Evolutionary conservation across 2,329 filamentous ascomycete species (phyloP), one percentile per base, ranked within the genome.

Genomic region (Sporothrix inflata): DNA sequence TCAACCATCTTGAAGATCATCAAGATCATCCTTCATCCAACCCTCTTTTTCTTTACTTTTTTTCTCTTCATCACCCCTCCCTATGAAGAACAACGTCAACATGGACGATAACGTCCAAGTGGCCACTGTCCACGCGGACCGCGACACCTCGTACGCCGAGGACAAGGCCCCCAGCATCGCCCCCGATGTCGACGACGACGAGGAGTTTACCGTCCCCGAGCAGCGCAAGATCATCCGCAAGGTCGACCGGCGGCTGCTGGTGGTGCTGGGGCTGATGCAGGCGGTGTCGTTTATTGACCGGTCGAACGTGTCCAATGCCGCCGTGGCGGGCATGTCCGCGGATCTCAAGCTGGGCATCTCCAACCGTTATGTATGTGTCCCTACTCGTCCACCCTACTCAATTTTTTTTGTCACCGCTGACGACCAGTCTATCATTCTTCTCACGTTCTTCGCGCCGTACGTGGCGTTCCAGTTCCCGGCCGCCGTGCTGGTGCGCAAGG

Each of bases 221-320:
- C 60, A 63, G 60, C 60, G 60, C 60, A 63, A 63, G 60, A 63
- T 63, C 19, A 63, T 63, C 60, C 60, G 19, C 34, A 63, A 63
- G 38, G 19, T 63, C n/a, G 60, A 63, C 60, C 60, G 34, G 1
- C 60, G 60, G 16, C 60, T 63, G 34, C 60, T 63, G 19, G 8
- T 63, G 2, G 60, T 63, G 4, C 16, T 42, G 16, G 60, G 60
- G 0, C 34, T 63, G 60, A 63, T 63, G 60, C 60, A 63, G 60
- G 60, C 60, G 4, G 60, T 63, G 9, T 63, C 60, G 12, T 63
- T 63, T 42, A 63, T 63, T 34, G 60, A 63, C 60, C 60, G 60
- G 16, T n/a, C 60, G 21, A 63, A 63, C n/a, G 60, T 63, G 19
- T 63, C 60, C 34, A 63, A 63, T 21, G 60, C 60, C 3, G 60